Conservation (phyloP, 495 filamentous ascomycete genomes). For the Aspergillus ellipticus region DNA sequence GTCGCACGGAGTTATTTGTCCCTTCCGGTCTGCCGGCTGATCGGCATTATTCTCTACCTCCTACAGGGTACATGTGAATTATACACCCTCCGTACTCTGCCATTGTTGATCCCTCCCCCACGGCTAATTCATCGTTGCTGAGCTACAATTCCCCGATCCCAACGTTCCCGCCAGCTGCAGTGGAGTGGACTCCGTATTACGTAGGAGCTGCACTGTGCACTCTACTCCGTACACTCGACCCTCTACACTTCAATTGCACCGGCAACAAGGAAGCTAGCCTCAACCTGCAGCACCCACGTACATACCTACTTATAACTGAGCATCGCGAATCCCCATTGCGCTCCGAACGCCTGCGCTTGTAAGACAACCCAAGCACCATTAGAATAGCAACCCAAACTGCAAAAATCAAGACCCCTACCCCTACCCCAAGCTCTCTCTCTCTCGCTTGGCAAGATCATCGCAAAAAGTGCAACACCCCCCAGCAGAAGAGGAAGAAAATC, state of each 20-base stretch:
- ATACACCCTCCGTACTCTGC: no score
- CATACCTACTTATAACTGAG: not conserved
- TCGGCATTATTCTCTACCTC: no score
- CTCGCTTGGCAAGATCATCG: conserved; percentile 20
- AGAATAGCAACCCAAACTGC: conserved; percentile 8
- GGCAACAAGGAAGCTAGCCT: not conserved
- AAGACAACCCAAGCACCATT: conserved; percentile 18
- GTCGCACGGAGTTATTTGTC: no score
- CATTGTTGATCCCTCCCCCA: no score
- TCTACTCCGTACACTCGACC: no score
- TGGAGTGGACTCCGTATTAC: no score
- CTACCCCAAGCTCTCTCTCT: not conserved
- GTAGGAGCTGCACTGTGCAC: no score
- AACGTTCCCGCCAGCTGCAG: no score
- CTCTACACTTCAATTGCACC: not conserved
- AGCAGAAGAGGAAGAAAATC: conserved; percentile 90
- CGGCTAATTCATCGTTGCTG: no score
- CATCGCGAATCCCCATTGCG: not conserved
- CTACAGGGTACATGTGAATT: no score
- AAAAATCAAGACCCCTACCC: not conserved
- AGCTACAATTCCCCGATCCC: no score
- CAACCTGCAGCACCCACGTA: not conserved
- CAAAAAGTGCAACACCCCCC: conserved; percentile 79
- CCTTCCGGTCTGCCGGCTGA: no score
- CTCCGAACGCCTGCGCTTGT: conserved; percentile 37